Evolutionary conservation across 257 asterid species (phyloP).

Genomic region (Marsdenia floribunda): DNA sequence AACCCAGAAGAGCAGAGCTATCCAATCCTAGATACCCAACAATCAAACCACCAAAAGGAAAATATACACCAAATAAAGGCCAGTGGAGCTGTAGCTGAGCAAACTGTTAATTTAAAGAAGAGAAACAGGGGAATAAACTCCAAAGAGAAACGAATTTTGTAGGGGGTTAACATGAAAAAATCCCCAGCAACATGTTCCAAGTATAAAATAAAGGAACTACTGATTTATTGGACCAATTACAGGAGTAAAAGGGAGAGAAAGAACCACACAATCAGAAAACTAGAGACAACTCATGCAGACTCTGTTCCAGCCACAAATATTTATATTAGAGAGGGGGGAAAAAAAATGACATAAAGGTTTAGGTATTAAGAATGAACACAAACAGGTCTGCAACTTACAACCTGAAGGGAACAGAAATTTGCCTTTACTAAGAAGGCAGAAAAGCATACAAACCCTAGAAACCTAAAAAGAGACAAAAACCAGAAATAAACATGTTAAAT

Average conservation of each 20-base stretch:
- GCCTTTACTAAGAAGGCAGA: background rate
- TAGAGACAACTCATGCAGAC: background rate
- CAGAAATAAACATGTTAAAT: slow-evolving; percentile 2
- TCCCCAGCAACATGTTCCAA: background rate
- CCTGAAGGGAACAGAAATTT: background rate
- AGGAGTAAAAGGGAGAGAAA: background rate
- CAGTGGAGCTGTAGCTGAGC: background rate
- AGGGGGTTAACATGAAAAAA: background rate
- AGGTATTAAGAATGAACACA: background rate
- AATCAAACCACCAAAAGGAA: background rate
- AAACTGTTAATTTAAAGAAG: background rate
- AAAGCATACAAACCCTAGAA: slow-evolving; percentile 7
- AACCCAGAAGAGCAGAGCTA: background rate
- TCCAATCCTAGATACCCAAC: background rate
- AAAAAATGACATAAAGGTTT: background rate
- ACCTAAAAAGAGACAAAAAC: background rate
- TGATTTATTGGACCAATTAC: background rate
- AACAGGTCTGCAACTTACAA: background rate
- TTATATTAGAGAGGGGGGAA: background rate
- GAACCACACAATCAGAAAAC: slow-evolving; percentile 3
- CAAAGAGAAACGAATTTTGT: background rate
- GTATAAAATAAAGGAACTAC: background rate
- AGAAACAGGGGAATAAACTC: background rate
- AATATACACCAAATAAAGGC: background rate
- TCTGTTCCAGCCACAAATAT: background rate